phyloP scores from a whole-genome alignment of 73 alveolate species.

The Paramecium pentaurelia region DNA sequence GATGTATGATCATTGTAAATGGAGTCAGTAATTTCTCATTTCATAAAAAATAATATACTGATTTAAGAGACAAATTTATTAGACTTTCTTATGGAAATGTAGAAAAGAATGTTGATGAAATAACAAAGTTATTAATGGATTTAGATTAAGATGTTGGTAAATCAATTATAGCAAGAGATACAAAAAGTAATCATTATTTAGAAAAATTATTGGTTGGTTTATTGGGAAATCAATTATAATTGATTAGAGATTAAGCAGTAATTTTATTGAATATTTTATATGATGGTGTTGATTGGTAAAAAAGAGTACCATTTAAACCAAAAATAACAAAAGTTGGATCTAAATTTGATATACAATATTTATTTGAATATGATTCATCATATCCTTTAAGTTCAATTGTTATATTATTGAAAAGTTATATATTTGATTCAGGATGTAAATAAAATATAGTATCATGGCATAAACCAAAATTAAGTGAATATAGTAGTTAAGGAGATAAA shows the following conservation, averaged over 20 bases:
- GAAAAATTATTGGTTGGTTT: conserved; percentile 58
- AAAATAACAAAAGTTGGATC: conserved; percentile 82
- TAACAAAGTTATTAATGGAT: conserved; percentile 18
- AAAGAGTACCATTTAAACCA: conserved; percentile 81
- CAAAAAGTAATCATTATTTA: conserved; percentile 48
- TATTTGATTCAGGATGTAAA: conserved; percentile 47
- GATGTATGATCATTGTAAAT: background rate
- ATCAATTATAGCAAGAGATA: conserved; percentile 61
- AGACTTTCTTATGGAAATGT: conserved; percentile 25
- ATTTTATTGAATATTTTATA: conserved; percentile 89
- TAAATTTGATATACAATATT: conserved; percentile 51
- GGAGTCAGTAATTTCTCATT: conserved; percentile 44
- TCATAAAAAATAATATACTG: background rate
- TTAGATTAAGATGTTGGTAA: conserved; percentile 44
- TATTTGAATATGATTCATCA: conserved; percentile 64
- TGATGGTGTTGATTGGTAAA: conserved; percentile 98
- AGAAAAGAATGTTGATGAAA: conserved; percentile 29
- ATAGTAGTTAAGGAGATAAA: conserved; percentile 54
- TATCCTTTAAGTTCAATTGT: conserved; percentile 13
- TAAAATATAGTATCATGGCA: conserved; percentile 58
- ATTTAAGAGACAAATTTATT: conserved; percentile 31
- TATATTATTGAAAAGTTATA: conserved; percentile 26
- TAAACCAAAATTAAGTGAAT: conserved; percentile 53
- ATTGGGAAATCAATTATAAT: conserved; percentile 49
- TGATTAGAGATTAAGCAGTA: conserved; percentile 86